Evolutionary conservation across 768 basidiomycete species (phyloP).

Genomic region (Fomitopsis serialis): DNA sequence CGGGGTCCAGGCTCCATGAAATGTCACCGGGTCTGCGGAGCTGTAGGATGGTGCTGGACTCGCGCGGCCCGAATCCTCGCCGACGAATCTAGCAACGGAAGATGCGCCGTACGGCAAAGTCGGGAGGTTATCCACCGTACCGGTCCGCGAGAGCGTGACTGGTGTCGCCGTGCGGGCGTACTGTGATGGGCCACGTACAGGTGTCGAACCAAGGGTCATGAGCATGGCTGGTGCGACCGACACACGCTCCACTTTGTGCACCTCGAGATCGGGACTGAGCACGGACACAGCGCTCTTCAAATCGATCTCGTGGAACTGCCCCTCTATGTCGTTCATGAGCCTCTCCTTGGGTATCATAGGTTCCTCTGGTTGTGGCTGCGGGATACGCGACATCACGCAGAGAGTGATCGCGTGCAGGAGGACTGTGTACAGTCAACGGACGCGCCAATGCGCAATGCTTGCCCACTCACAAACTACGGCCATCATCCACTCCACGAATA

Average conservation of each 20-base stretch:
- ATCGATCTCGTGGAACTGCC: background rate
- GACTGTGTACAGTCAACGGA: conserved; percentile 8
- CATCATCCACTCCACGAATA: conserved; percentile 15
- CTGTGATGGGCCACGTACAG: background rate
- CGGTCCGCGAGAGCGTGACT: background rate
- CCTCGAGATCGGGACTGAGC: background rate
- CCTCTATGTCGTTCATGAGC: background rate
- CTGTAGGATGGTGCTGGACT: conserved; percentile 2
- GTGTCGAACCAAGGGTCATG: background rate
- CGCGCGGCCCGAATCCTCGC: background rate
- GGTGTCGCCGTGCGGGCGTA: background rate
- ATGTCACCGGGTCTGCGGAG: background rate
- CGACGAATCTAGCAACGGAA: background rate
- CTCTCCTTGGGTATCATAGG: background rate
- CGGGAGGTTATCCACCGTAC: background rate
- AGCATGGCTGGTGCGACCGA: background rate
- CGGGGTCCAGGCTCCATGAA: background rate
- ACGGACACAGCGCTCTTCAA: background rate
- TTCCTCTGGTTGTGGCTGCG: conserved; percentile 8
- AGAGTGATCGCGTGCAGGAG: conserved; percentile 18
- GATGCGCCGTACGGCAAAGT: conserved; percentile 1
- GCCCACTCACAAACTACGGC: conserved; percentile 17
- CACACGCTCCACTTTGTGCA: background rate
- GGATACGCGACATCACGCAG: conserved; percentile 19
- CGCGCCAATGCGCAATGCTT: background rate